Conservation (phyloP, 495 filamentous ascomycete genomes). For the Aspergillus sclerotiicarbonarius region DNA sequence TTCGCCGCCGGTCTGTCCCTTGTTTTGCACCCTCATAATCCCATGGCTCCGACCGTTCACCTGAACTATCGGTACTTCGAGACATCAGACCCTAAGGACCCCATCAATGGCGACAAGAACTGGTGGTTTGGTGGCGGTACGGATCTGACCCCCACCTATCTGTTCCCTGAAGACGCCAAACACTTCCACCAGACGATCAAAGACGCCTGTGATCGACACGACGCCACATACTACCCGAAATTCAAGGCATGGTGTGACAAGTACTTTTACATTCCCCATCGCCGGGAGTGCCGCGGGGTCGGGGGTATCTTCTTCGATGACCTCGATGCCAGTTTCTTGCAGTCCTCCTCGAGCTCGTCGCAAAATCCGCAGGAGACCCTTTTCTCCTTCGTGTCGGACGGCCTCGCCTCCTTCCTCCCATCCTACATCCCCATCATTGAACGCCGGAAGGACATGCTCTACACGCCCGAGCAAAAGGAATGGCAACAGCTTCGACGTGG, state of each 20-base stretch:
- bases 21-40: slow-evolving; percentile 89
- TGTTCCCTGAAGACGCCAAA: slow-evolving; percentile 94
- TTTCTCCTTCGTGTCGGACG: slow-evolving; percentile 87
- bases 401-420: slow-evolving; percentile 82
- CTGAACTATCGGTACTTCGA: slow-evolving; percentile 99
- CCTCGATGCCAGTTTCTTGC: slow-evolving; percentile 66
- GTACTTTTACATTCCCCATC: slow-evolving; percentile 93
- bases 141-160: slow-evolving; percentile 89
- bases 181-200: slow-evolving; percentile 96
- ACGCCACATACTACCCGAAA: slow-evolving; percentile 85
- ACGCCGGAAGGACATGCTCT: slow-evolving; percentile 87
- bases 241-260: slow-evolving; percentile 99
- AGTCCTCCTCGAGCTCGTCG: slow-evolving; percentile 43
- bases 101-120: slow-evolving; percentile 66
- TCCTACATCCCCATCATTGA: slow-evolving; percentile 88
- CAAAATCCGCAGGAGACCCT: slow-evolving; percentile 86
- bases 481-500: slow-evolving; percentile 96
- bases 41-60: slow-evolving; percentile 96
- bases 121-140: slow-evolving; percentile 99
- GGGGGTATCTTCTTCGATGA: slow-evolving; percentile 99
- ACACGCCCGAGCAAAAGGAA: slow-evolving; percentile 76
- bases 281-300: slow-evolving; percentile 81
- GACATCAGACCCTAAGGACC: slow-evolving; percentile 60
- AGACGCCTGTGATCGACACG: slow-evolving; percentile 88
- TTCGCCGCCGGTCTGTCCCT: slow-evolving; percentile 92